Base-by-base conservation (phyloP, 2,329 filamentous ascomycete species). In the Meredithiella fracta region DNA sequence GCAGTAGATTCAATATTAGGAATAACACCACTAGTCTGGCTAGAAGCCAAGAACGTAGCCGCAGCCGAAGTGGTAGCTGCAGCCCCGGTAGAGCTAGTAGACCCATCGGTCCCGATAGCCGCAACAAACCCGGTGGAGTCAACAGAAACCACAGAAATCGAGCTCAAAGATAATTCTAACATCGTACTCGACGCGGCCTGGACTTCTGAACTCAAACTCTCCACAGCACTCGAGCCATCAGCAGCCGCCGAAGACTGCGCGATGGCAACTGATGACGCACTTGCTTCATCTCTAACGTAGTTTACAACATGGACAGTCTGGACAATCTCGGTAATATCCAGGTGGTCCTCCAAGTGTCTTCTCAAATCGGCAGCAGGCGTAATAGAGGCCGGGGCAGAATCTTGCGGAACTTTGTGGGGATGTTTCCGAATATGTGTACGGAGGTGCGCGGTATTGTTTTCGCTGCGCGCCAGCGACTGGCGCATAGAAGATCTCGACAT, bases 241-340 rank as follows among this genome's bases (percentile, higher is more conserved):
- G 20, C 37, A 23, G 6, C 17, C 6, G 14, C 29, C 9, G 26
- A 49, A 15, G 53, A 55, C 7, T 44, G 40, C 20, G 40, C 17
- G 8, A 2, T 9, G 9, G 22, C 25, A 6, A 47, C n/a, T 25
- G 25, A 47, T 17, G 54, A 51, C 58, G 58, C 26, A 40, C 52
- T 68, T 59, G 76, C 76, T 47, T 65, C 63, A 49, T 66, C 66
- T 65, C 79, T 74, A 60, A 78, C 70, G 59, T 75, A 62, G 61
- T 78, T 72, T 56, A 79, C 65, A 63, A 79, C 68, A 25, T 75
- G 77, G 60, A 80, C 66, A 61, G 77, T 79, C 64, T 77, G 70
- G 54, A 78, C 68, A 62, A 80, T 67, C 59, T 40, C 40, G 8
- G 34, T 53, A 22, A 34, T 42, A 25, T 54, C 49, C 26, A 8